A percentile compares a stretch with the other conserved stretches of the same genome.
These are phyloP conservation scores for Stagonosporopsis tanaceti DNA, from an alignment of 2,329 filamentous ascomycete genomes.

Conservation along the genomic window DNA sequence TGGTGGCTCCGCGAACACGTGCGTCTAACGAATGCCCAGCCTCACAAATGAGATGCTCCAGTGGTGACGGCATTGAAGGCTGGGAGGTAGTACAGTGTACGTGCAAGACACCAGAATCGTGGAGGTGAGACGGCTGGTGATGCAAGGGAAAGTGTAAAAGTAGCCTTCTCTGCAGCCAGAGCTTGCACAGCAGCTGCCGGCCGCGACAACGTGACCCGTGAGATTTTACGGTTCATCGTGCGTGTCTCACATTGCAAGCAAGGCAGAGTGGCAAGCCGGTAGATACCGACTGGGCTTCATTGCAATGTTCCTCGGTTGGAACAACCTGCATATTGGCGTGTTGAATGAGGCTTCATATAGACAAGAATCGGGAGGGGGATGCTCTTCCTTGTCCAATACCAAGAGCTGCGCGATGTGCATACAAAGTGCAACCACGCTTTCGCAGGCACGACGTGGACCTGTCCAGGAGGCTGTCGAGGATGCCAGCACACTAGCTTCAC, in stretches of 20 bases:
- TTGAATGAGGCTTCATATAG: constrained; percentile 8
- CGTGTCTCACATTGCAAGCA: constrained; percentile 15
- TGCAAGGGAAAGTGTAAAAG: constrained; percentile 13
- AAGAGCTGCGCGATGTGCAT: constrained; percentile 12
- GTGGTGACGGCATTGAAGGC: constrained; percentile 9
- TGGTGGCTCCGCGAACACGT: not conserved
- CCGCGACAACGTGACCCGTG: constrained; percentile 14
- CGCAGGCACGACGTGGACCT: constrained; percentile 27
- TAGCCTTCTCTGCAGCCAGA: constrained; percentile 15
- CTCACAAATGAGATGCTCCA: not conserved
- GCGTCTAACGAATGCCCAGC: not conserved
- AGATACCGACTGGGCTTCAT: constrained; percentile 4
- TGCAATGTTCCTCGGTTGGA: constrained; percentile 10
- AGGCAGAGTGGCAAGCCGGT: constrained; percentile 11
- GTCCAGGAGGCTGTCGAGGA: constrained; percentile 11
- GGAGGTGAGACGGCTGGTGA: constrained; percentile 3
- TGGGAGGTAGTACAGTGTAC: constrained; percentile 9
- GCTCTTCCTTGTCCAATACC: constrained; percentile 18
- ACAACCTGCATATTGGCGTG: constrained; percentile 7
- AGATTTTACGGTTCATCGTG: constrained; percentile 8
- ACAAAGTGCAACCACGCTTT: constrained; percentile 15
- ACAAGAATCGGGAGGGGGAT: constrained; percentile 13
- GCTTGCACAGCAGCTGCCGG: constrained; percentile 14
- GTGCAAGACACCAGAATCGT: constrained; percentile 12
- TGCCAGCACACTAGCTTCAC: constrained; percentile 19